A percentile compares a stretch with the other conserved stretches of the same genome.
Evolutionary conservation across 169 alveolate species (phyloP).

Genomic region (Babesia bovis): DNA sequence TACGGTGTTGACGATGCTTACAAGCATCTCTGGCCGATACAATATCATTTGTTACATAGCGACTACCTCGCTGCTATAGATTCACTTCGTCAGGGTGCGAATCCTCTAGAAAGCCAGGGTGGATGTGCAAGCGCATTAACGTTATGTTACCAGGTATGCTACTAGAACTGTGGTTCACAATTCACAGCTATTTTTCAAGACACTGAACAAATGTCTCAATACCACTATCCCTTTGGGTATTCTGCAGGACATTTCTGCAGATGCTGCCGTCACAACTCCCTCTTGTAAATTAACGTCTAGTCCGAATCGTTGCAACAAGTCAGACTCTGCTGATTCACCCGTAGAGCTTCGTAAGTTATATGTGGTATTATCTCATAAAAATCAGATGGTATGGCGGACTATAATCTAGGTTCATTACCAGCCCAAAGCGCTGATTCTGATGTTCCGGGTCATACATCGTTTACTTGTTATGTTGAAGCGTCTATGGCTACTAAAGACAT

Average conservation of each 20-base stretch:
- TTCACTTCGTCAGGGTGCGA: slow-evolving; percentile 64
- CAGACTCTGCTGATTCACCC: no score
- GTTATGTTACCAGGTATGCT: slow-evolving; percentile 48
- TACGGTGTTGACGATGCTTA: slow-evolving; percentile 45
- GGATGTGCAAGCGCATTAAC: slow-evolving; percentile 67
- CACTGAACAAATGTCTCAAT: slow-evolving; percentile 45
- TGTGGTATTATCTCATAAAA: no score
- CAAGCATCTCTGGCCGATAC: slow-evolving; percentile 66
- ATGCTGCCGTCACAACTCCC: no score
- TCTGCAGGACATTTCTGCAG: no score
- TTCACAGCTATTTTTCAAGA: slow-evolving; percentile 38
- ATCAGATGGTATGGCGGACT: slow-evolving; percentile 41
- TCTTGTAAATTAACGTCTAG: no score
- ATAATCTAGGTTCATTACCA: not conserved
- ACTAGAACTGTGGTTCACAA: not conserved
- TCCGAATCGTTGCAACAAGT: no score
- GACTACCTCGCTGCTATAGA: slow-evolving; percentile 69
- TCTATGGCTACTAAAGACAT: not conserved
- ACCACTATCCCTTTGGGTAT: slow-evolving; percentile 44
- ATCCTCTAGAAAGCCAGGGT: slow-evolving; percentile 62
- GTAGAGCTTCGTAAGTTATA: slow-evolving; percentile 29
- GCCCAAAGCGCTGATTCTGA: not conserved
- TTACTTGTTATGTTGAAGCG: slow-evolving; percentile 3
- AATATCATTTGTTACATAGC: slow-evolving; percentile 63
- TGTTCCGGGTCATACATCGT: not conserved